These are phyloP conservation scores for Xylaria castorea DNA, from an alignment of 495 filamentous ascomycete species.

Conservation along the genomic window DNA sequence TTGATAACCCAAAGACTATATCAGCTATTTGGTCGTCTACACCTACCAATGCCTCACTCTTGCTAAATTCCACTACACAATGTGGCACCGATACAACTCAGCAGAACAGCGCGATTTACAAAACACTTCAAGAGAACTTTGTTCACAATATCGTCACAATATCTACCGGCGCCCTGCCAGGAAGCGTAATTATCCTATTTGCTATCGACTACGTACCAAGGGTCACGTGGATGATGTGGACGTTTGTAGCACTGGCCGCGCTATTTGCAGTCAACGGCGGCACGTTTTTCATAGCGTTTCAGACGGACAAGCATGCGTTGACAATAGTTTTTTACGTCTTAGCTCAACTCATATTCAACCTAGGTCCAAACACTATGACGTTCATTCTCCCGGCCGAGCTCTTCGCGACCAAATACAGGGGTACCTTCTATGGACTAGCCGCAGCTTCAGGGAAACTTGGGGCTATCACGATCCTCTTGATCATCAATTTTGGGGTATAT, in stretches of 20 bases:
- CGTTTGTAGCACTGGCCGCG: slow-evolving; percentile 46
- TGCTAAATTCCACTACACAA: not conserved
- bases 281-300: slow-evolving; percentile 41
- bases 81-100: not conserved
- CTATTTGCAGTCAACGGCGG: slow-evolving; percentile 50
- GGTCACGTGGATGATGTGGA: slow-evolving; percentile 45
- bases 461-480: slow-evolving; percentile 43
- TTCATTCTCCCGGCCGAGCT: slow-evolving; percentile 61
- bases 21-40: slow-evolving; percentile 50
- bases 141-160: slow-evolving; percentile 48
- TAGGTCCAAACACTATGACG: slow-evolving; percentile 68
- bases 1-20: slow-evolving; percentile 65
- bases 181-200: slow-evolving; percentile 45
- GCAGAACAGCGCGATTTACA: slow-evolving; percentile 38
- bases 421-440: slow-evolving; percentile 51
- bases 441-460: slow-evolving; percentile 52
- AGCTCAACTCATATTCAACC: slow-evolving; percentile 66
- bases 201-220: slow-evolving; percentile 48
- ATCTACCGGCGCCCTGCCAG: slow-evolving; percentile 47
- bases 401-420: slow-evolving; percentile 49
- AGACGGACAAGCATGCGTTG: slow-evolving; percentile 49
- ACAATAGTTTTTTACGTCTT: slow-evolving; percentile 64
- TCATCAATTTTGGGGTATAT: slow-evolving; percentile 32
- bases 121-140: slow-evolving; percentile 41
- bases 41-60: slow-evolving; percentile 28